Evolutionary conservation across 2,329 filamentous ascomycete genomes (phyloP).

Genomic region (Alternaria consortialis): DNA sequence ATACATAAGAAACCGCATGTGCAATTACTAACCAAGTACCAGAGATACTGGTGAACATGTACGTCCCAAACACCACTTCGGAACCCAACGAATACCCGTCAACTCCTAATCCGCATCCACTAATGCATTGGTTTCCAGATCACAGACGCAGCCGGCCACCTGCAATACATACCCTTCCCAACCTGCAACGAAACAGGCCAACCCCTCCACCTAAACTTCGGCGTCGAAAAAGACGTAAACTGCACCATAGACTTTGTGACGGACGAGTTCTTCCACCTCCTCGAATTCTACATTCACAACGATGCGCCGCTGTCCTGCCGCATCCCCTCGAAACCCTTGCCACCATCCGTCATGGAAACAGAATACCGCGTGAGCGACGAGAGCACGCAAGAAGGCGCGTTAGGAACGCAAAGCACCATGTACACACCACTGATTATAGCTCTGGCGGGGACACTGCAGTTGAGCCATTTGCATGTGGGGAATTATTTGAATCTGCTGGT

Average conservation of each 20-base stretch:
- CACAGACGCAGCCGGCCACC: constrained; percentile 78
- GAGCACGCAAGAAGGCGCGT: constrained; percentile 48
- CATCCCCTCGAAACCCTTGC: constrained; percentile 77
- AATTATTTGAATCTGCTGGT: constrained; percentile 90
- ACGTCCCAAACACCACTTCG: constrained; percentile 29
- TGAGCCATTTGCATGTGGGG: constrained; percentile 84
- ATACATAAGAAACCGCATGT: background rate
- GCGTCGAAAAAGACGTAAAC: constrained; percentile 80
- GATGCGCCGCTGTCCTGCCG: constrained; percentile 94
- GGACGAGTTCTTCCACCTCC: constrained; percentile 83
- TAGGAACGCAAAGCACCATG: constrained; percentile 44
- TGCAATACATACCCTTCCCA: constrained; percentile 92
- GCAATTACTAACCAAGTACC: constrained; percentile 21
- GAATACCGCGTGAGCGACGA: constrained; percentile 50
- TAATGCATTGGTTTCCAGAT: constrained; percentile 56
- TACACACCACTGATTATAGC: constrained; percentile 90
- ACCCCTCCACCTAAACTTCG: constrained; percentile 87
- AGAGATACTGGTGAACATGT: constrained; percentile 88
- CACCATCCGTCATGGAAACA: constrained; percentile 46
- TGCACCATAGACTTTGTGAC: constrained; percentile 81
- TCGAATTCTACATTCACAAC: constrained; percentile 98
- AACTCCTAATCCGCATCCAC: background rate
- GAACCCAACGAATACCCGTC: background rate
- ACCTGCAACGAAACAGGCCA: constrained; percentile 86
- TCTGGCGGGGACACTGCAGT: constrained; percentile 85